Conservation (phyloP, 2,329 filamentous ascomycete species). For the Venturia asperata region DNA sequence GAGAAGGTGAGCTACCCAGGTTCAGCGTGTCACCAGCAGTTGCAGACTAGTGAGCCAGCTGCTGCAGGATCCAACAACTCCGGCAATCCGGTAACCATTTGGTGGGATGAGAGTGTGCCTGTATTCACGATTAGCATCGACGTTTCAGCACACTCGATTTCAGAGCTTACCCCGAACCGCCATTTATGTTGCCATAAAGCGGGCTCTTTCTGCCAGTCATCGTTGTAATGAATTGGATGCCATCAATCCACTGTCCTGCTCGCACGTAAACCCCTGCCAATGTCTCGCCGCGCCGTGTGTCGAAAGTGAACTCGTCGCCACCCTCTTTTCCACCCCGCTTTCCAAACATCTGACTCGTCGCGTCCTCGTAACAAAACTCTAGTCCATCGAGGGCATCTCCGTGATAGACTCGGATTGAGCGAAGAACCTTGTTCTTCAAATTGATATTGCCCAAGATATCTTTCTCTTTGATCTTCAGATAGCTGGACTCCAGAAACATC, state of each 20-base stretch:
- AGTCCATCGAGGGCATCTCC: slow-evolving; percentile 73
- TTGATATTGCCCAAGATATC: slow-evolving; percentile 19
- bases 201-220: slow-evolving; percentile 80
- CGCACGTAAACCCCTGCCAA: slow-evolving; percentile 80
- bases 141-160: background rate
- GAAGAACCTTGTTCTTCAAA: slow-evolving; percentile 62
- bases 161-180: slow-evolving; percentile 69
- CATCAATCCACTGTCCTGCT: slow-evolving; percentile 77
- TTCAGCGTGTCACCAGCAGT: slow-evolving; percentile 65
- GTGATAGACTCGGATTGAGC: slow-evolving; percentile 67
- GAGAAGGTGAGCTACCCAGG: background rate
- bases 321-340: slow-evolving; percentile 64
- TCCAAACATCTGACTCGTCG: slow-evolving; percentile 77
- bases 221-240: slow-evolving; percentile 84
- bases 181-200: slow-evolving; percentile 72
- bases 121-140: slow-evolving; percentile 14
- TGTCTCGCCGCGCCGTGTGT: slow-evolving; percentile 77
- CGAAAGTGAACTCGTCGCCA: slow-evolving; percentile 70
- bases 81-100: slow-evolving; percentile 79
- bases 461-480: slow-evolving; percentile 34
- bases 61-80: slow-evolving; percentile 74
- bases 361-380: slow-evolving; percentile 89
- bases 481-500: slow-evolving; percentile 63
- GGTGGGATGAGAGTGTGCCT: slow-evolving; percentile 87
- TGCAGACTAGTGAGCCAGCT: slow-evolving; percentile 81